These are phyloP conservation scores for Noccaea caerulescens DNA, from an alignment of 345 rosid genomes.

Conservation along the genomic window DNA sequence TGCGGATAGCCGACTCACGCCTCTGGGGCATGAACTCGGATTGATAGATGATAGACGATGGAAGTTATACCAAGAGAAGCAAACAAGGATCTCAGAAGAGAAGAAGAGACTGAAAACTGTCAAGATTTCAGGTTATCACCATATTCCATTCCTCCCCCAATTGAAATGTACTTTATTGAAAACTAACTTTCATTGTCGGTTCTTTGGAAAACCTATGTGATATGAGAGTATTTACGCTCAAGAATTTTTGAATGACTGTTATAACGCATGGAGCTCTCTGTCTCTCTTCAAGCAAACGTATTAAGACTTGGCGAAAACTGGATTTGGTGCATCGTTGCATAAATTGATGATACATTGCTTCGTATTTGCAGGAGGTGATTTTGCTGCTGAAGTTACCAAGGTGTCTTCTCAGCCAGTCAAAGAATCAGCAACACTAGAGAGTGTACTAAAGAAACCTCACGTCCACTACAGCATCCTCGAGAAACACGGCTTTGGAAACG, in stretches of 20 bases:
- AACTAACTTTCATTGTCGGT: neutral
- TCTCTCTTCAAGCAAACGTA: constrained; percentile 19
- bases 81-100: constrained; percentile 77
- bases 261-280: constrained; percentile 7
- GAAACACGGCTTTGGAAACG: constrained; percentile 84
- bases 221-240: constrained; percentile 8
- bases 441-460: constrained; percentile 94
- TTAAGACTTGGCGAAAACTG: neutral
- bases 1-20: constrained; percentile 98
- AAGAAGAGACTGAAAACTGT: constrained; percentile 76
- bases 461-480: constrained; percentile 73
- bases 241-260: constrained; percentile 5
- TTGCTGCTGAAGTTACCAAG: constrained; percentile 71
- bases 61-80: constrained; percentile 87
- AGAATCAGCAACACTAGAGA: constrained; percentile 79
- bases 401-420: constrained; percentile 85
- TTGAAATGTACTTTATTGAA: neutral
- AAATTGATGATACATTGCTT: constrained; percentile 5
- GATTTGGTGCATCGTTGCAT: constrained; percentile 6
- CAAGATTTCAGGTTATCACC: constrained; percentile 72
- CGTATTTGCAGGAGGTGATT: constrained; percentile 67
- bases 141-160: neutral
- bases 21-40: constrained; percentile 88
- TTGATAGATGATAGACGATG: constrained; percentile 91
- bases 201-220: neutral